Base-by-base conservation (phyloP, 805 yeast species). In the Wickerhamiella hasegawae region DNA sequence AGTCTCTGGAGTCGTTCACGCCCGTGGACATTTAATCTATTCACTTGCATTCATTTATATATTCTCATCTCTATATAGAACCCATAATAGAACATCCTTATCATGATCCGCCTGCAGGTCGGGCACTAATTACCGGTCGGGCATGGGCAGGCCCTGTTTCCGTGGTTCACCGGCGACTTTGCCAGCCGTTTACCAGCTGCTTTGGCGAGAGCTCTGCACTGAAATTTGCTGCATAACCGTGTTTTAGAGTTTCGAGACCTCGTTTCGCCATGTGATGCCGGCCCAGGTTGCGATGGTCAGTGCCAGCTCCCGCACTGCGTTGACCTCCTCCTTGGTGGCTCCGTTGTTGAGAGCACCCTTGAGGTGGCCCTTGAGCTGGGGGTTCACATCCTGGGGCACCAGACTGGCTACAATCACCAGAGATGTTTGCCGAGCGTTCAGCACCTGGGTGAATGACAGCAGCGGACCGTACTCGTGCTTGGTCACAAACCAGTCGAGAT, bases 321-420 rank as follows among this genome's bases (percentile, higher is more conserved):
- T 60, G 21, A 83, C 60, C 39, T 77, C 78, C 34, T 74, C 79
- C 20, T 53, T 48, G 8, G 78, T 62, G 6, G 80, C 77, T 0
- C 94, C 94, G 20, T 73, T 68, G 48, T 82, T 83, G 33, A 74
- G 41, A 0, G 94, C 95, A 0, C 96, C 96, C 52, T 68, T 71
- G 41, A 85, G 63, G 52, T 85, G 96, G 0, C 96, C 96, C 55
- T 82, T 80, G 44, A 85, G 63, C 48, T 85, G 95, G 0, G 94
- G 94, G 45, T 80, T 82, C 9, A 85, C 95, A 54, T 85, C 93
- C 51, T 82, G 94, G 1, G 96, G 95, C 9, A 85, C 73, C 44
- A 85, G 63, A 41, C 87, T 67, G 1, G 92, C 75, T 14, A 85
- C 69, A 2, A 85, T 71, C 22, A 82, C 75, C 39, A 82, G 51